Evolutionary conservation across 2,329 filamentous ascomycete species (phyloP), one percentile per base, ranked within the genome.

Genomic region (Penicillium sp.): DNA sequence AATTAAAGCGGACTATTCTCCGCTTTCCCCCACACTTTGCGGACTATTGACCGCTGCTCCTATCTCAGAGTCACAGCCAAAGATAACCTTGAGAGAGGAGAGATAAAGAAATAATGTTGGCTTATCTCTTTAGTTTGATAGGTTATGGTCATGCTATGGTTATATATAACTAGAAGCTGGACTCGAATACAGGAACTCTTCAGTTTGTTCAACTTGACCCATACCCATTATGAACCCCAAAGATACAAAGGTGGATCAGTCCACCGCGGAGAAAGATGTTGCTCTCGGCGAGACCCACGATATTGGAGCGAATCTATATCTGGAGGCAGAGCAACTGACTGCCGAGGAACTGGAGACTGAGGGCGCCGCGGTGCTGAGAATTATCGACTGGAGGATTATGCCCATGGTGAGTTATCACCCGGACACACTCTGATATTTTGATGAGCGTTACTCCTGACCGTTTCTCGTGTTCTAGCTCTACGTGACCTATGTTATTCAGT

Each of bases 341-440:
- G 61, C 71, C 19, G 75, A 78, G 65, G 77, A 80, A 61, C 64
- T 81, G 11, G 75, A 78, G 50, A 68, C 65, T 1, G 77, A 81
- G 59, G 70, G 76, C 5, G 72, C 71, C 16, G 60, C 72, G 16
- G 78, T 80, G 5, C 61, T 77, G 29, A 68, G 71, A 48, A 77
- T 79, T 60, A 71, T 81, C 19, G 78, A 80, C 57, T 75, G 73
- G 71, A 72, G 79, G 13, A 76, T 81, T 38, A 74, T 80, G 72
- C 78, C 78, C 8, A 77, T 80, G 63, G 76, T 79, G 55, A 49
- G 67, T 61, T 13, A 10, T 29, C 21, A 10, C 46, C 51, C 8
- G 33, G 15, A 13, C 16, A 9, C 5, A 33, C 11, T 33, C 31
- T 33, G 31, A 15, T 21, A 16, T 16, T 31, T 13, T 9, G 16